These are phyloP conservation scores for Cordyceps cicadae DNA, from an alignment of 2,329 filamentous ascomycete species.

Conservation along the genomic window DNA sequence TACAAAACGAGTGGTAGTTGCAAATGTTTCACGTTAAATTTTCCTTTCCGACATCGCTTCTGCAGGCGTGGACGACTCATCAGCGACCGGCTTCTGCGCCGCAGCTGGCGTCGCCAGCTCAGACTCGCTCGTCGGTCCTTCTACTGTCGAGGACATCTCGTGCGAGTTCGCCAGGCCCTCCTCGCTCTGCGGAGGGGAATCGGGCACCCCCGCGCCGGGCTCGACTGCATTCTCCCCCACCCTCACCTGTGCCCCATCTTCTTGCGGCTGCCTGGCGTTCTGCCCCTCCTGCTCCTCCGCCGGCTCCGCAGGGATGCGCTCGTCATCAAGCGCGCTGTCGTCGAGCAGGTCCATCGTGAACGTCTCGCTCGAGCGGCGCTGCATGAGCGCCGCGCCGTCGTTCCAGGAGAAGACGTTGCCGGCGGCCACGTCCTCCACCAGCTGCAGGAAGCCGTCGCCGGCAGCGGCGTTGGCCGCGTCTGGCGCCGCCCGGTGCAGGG, in stretches of 20 bases:
- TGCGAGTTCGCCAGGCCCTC: background rate
- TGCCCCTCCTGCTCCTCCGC: background rate
- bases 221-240: background rate
- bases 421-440: constrained; percentile 23
- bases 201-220: too few relatives aligned
- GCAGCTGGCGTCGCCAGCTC: background rate
- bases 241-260: background rate
- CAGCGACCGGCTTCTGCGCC: background rate
- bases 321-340: constrained; percentile 7
- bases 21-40: background rate
- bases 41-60: background rate
- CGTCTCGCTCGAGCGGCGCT: constrained; percentile 20
- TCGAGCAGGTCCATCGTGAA: constrained; percentile 21
- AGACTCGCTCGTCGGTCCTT: background rate
- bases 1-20: too few relatives aligned
- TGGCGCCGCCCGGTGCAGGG: constrained; percentile 28
- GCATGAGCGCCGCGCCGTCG: constrained; percentile 21
- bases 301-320: background rate
- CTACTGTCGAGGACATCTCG: background rate
- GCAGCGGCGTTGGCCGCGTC: background rate
- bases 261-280: too few relatives aligned
- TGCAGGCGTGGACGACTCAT: too few relatives aligned
- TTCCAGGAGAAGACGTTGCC: constrained; percentile 28
- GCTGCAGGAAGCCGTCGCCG: constrained; percentile 19
- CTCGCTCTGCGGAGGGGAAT: background rate